These are phyloP conservation scores for Xylaria nigripes DNA, from an alignment of 495 filamentous ascomycete species.

Conservation along the genomic window DNA sequence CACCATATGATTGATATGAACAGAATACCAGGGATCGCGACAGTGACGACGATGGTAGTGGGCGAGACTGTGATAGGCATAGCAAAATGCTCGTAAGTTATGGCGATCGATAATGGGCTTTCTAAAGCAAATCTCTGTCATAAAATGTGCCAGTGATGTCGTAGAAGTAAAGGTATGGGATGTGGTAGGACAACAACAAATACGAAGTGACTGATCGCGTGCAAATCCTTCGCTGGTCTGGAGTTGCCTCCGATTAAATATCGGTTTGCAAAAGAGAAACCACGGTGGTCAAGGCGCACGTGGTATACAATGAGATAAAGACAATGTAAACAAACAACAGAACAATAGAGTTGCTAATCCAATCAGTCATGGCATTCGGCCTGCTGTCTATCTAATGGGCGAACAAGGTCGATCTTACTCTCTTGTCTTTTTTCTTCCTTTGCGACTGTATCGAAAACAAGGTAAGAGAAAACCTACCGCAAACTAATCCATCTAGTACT, in stretches of 20 bases:
- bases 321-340: not conserved
- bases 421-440: not conserved
- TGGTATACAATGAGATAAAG: not conserved
- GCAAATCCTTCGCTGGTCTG: not conserved
- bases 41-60: conserved; percentile 38
- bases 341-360: not conserved
- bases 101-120: conserved; percentile 6
- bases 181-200: not conserved
- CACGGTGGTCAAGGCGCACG: not conserved
- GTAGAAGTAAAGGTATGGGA: not conserved
- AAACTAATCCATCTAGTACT: not conserved
- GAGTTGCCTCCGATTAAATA: not conserved
- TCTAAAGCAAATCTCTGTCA: not conserved
- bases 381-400: not conserved
- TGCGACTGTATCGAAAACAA: not conserved
- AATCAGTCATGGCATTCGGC: not conserved
- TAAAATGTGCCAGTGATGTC: conserved; percentile 6
- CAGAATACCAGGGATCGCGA: conserved; percentile 45
- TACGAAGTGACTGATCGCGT: not conserved
- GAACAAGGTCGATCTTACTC: not conserved
- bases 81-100: conserved; percentile 16
- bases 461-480: not conserved
- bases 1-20: conserved; percentile 12
- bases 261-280: not conserved
- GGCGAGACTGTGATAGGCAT: conserved; percentile 27